These are phyloP conservation scores for Aspergillus chevalieri DNA, from an alignment of 2,329 filamentous ascomycete genomes.

Conservation along the genomic window DNA sequence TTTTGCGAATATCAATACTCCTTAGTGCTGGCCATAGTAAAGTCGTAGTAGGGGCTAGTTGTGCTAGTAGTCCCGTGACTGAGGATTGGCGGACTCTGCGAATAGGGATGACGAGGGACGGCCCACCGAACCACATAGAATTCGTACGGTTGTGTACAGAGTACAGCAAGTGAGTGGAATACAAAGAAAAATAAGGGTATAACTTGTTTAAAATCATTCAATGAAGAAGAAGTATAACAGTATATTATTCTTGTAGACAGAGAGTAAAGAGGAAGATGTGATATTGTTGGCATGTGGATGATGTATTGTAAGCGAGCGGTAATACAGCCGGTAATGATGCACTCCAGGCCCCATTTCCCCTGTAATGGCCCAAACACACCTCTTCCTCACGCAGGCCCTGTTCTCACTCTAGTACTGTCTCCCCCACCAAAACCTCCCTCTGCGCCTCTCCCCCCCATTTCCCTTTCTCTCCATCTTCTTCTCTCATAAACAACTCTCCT, in stretches of 20 bases:
- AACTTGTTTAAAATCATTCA: too few relatives aligned
- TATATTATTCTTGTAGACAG: not conserved
- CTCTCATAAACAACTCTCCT: conserved; percentile 8
- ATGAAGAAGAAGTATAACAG: not conserved
- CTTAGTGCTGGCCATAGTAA: too few relatives aligned
- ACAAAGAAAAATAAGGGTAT: not conserved
- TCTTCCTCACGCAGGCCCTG: too few relatives aligned
- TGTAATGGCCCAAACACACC: too few relatives aligned
- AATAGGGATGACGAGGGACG: conserved; percentile 33
- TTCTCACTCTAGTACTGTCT: not conserved
- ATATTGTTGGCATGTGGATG: too few relatives aligned
- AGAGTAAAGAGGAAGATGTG: not conserved
- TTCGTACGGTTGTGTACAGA: conserved; percentile 3
- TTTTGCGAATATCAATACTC: too few relatives aligned
- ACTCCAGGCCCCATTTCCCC: not conserved
- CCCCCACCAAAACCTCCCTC: conserved; percentile 12
- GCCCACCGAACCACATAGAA: conserved; percentile 38
- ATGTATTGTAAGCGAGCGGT: not conserved
- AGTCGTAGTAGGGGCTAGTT: not conserved
- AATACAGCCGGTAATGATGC: not conserved
- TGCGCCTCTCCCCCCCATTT: conserved; percentile 18
- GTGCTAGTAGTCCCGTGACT: conserved; percentile 4
- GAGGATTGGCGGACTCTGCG: conserved; percentile 27
- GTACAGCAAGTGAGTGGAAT: not conserved
- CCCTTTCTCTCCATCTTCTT: conserved; percentile 9